These are phyloP conservation scores for Daldinia vernicosa DNA, from an alignment of 495 filamentous ascomycete genomes.

Conservation along the genomic window DNA sequence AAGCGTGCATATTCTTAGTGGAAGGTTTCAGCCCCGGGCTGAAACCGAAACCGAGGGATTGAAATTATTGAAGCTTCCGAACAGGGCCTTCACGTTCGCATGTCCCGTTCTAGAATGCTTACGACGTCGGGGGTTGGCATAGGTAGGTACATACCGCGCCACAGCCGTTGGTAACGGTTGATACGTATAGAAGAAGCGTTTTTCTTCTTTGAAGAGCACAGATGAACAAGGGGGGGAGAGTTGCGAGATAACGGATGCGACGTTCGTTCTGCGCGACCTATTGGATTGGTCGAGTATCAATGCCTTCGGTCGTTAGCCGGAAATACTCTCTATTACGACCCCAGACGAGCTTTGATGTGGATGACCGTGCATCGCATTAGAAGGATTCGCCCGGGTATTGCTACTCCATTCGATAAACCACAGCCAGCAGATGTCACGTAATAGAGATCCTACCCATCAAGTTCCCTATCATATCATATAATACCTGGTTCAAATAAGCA, in stretches of 20 bases:
- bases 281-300: conserved; percentile 5
- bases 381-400: neutral
- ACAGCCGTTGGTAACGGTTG: neutral
- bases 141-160: neutral
- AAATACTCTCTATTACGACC: neutral
- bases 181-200: neutral
- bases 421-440: neutral
- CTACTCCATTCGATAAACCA: neutral
- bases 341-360: neutral
- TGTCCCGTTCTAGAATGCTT: neutral
- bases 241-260: neutral
- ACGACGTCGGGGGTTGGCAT: neutral
- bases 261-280: neutral
- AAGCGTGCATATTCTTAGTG: neutral
- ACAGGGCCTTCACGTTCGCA: neutral
- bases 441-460: neutral
- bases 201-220: neutral
- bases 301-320: neutral
- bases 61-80: conserved; percentile 1
- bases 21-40: conserved; percentile 8
- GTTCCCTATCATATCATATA: neutral
- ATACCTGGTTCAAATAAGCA: neutral
- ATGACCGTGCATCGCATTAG: conserved; percentile 1
- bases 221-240: neutral
- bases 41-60: conserved; percentile 6